phyloP scores from a whole-genome alignment of 208 protist genomes.

The Crithidia fasciculata region DNA sequence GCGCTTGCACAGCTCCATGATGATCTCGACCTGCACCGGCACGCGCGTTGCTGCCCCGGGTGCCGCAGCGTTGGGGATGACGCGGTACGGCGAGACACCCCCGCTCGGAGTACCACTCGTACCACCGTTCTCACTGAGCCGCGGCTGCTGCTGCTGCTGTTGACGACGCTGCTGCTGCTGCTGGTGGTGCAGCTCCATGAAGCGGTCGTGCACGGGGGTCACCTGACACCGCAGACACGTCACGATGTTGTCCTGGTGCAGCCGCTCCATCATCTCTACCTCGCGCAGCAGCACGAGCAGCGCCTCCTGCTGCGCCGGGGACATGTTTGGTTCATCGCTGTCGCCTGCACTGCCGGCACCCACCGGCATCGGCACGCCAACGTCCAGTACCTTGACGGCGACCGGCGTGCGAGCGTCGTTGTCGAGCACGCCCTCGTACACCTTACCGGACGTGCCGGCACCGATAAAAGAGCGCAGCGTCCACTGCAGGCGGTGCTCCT shows the following conservation, averaged over 20 bases:
- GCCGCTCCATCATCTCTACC: constrained; percentile 82
- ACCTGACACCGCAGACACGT: constrained; percentile 81
- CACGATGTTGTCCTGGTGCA: constrained; percentile 87
- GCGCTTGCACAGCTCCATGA: constrained; percentile 84
- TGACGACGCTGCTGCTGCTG: constrained; percentile 10
- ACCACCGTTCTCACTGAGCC: background rate
- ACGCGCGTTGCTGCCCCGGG: constrained; percentile 1
- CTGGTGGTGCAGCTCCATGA: constrained; percentile 18
- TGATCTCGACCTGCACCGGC: constrained; percentile 80
- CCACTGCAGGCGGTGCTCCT: constrained; percentile 37
- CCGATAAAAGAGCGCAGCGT: constrained; percentile 39
- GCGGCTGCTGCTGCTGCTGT: background rate
- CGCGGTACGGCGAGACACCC: constrained; percentile 9
- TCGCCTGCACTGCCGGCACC: background rate
- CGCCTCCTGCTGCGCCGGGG: constrained; percentile 44
- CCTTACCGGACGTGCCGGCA: constrained; percentile 44
- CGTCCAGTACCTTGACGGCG: constrained; percentile 84
- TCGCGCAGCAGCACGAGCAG: constrained; percentile 60
- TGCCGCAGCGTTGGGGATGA: background rate
- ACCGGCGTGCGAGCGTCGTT: constrained; percentile 56
- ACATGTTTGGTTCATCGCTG: constrained; percentile 29
- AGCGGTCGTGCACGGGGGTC: constrained; percentile 47
- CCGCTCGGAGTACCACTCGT: background rate
- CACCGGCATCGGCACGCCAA: constrained; percentile 31
- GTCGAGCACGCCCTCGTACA: constrained; percentile 55